Percentiles rank a stretch among this genome's conserved stretches.
Conservation (phyloP, 495 filamentous ascomycete genomes). For the Daldinia caldariorum region DNA sequence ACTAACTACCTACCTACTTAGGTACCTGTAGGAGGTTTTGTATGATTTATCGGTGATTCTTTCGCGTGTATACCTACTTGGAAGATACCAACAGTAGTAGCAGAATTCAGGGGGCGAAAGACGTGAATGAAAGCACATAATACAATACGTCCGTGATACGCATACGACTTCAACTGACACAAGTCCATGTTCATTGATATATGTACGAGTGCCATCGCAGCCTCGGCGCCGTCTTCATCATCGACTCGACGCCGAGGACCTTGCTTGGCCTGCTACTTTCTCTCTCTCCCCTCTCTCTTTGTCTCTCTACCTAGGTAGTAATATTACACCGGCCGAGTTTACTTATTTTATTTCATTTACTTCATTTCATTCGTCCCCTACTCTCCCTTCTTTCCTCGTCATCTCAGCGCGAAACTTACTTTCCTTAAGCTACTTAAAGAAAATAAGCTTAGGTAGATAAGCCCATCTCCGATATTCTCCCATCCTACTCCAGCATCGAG, state of each 20-base stretch:
- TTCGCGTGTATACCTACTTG: no score
- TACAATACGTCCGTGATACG: background rate
- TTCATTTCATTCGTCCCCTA: background rate
- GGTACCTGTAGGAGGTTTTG: no score
- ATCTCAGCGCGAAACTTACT: background rate
- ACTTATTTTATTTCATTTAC: no score
- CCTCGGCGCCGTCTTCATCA: conserved; percentile 18
- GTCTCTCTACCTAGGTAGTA: conserved; percentile 28
- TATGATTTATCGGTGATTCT: no score
- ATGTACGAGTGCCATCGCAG: conserved; percentile 11
- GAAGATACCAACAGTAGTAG: no score
- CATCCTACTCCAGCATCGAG: conserved; percentile 83
- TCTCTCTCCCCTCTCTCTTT: background rate
- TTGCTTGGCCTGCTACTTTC: conserved; percentile 2
- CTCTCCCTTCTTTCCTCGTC: no score
- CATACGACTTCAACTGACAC: background rate
- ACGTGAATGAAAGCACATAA: background rate
- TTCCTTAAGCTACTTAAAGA: background rate
- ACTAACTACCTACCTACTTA: background rate
- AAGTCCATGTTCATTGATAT: conserved; percentile 5
- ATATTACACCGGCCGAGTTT: conserved; percentile 34
- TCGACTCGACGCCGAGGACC: background rate
- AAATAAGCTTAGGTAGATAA: background rate
- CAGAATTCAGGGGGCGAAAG: background rate
- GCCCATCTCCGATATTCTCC: background rate